phyloP scores from a whole-genome alignment of 176 grass and related monocot species.

The Zoysia pacifica region DNA sequence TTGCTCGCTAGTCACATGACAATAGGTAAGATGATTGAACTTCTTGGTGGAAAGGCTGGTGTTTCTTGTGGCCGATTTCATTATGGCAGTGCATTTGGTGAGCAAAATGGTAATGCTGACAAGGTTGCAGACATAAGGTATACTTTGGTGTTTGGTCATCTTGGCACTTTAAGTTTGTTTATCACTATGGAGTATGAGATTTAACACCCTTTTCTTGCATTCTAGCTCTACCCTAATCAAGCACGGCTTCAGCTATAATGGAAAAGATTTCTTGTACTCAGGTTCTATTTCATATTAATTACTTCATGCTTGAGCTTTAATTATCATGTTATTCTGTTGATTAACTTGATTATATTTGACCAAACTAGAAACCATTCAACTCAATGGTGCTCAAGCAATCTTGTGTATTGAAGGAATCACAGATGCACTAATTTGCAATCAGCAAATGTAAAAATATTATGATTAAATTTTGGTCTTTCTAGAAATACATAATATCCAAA shows the following conservation, averaged over 20 bases:
- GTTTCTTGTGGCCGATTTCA: conserved; percentile 83
- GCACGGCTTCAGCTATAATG: conserved; percentile 92
- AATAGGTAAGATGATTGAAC: conserved; percentile 99
- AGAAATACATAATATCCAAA: no score
- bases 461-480: no score
- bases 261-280: conserved; percentile 96
- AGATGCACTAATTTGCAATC: no score
- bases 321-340: neutral
- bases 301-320: neutral
- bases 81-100: conserved; percentile 96
- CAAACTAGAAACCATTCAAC: no score
- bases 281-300: conserved; percentile 37
- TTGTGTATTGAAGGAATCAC: no score
- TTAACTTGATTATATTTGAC: no score
- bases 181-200: neutral
- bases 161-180: conserved; percentile 14
- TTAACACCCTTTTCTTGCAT: conserved; percentile 39
- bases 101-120: conserved; percentile 83
- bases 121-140: conserved; percentile 95
- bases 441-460: no score
- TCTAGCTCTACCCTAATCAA: conserved; percentile 76
- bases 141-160: neutral
- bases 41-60: conserved; percentile 94
- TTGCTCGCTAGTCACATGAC: conserved; percentile 77
- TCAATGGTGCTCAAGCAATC: no score